phyloP scores from a whole-genome alignment of 306 rosid genomes.

The Trichosanthes truncata region DNA sequence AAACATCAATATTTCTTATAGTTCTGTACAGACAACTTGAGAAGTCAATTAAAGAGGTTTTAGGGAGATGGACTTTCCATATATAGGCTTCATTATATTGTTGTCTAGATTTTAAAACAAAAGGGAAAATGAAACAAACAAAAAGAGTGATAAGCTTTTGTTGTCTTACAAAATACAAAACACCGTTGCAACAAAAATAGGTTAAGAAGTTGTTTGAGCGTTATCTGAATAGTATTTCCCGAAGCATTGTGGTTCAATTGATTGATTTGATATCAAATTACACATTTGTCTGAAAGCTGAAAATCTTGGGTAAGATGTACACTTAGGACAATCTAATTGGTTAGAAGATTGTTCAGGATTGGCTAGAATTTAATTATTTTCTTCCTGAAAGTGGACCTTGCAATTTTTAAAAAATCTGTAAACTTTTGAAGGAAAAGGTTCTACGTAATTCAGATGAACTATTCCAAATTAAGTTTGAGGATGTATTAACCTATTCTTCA shows the following conservation, averaged over 20 bases:
- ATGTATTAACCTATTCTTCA: not conserved
- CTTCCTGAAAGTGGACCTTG: not conserved
- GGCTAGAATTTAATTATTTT: not conserved
- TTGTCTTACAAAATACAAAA: not conserved
- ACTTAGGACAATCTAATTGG: not conserved
- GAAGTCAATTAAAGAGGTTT: not conserved
- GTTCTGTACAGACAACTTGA: not conserved
- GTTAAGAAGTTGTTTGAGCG: not conserved
- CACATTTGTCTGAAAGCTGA: not conserved
- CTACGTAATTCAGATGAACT: not conserved
- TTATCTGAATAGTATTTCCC: not conserved
- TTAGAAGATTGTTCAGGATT: not conserved
- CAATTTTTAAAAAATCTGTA: not conserved
- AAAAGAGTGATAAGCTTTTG: not conserved
- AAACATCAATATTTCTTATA: not conserved
- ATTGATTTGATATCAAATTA: not conserved
- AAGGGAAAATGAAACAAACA: not conserved
- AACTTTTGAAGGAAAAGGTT: not conserved
- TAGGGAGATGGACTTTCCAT: not conserved
- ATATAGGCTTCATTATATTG: not conserved
- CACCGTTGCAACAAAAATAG: not conserved
- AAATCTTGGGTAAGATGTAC: not conserved
- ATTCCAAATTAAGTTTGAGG: not conserved
- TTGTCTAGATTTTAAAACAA: not conserved
- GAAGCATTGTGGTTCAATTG: not conserved